A percentile compares a stretch with the other conserved stretches of the same genome.
Evolutionary conservation across 306 rosid species (phyloP).

Genomic region (Quercus alba): DNA sequence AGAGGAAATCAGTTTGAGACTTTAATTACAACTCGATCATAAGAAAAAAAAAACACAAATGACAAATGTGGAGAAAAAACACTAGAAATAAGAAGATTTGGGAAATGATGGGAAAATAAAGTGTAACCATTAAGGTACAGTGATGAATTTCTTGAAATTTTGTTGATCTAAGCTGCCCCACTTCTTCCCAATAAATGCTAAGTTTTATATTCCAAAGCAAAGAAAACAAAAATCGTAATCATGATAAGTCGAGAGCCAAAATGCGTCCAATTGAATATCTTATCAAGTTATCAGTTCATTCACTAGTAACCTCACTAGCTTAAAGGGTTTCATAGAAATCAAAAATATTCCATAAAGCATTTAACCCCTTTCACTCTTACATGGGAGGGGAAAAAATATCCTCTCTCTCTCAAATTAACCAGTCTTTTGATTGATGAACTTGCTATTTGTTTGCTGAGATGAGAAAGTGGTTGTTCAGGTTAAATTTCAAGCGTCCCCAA

Average conservation of each 20-base stretch:
- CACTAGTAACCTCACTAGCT: neutral
- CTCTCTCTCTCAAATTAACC: conserved; percentile 21
- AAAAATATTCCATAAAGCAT: conserved; percentile 15
- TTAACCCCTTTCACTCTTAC: conserved; percentile 5
- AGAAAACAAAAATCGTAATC: neutral
- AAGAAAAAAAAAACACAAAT: neutral
- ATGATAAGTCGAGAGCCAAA: conserved; percentile 28
- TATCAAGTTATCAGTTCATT: conserved; percentile 26
- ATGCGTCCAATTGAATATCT: conserved; percentile 11
- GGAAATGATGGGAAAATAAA: neutral
- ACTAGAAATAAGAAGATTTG: neutral
- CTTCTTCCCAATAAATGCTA: conserved; percentile 1
- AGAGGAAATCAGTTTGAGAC: too few relatives aligned
- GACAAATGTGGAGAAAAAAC: neutral
- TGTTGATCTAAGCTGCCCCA: conserved; percentile 2
- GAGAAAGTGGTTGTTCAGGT: conserved; percentile 33
- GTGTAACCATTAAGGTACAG: neutral
- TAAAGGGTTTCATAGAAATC: conserved; percentile 12
- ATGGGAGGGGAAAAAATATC: neutral
- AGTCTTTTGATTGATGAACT: conserved; percentile 20
- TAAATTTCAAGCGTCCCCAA: conserved; percentile 37
- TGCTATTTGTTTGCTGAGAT: conserved; percentile 14
- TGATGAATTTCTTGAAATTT: neutral
- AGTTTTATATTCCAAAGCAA: neutral
- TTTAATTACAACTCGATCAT: neutral